Conservation (phyloP, 257 asterid genomes). For the Leptodermis oblonga region DNA sequence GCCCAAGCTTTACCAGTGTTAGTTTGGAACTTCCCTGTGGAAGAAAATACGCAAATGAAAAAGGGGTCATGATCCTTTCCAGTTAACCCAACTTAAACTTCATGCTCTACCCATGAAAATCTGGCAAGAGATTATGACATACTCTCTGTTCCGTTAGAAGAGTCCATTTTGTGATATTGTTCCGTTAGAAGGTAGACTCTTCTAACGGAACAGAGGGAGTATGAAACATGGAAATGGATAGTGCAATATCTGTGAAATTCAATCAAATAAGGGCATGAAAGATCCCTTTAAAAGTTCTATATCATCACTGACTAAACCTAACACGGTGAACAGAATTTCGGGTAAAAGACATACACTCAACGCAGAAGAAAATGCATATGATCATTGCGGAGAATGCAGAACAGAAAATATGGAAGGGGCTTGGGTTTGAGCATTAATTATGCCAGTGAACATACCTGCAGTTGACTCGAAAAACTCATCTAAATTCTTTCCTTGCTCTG, state of each 20-base stretch:
- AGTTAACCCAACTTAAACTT: not conserved
- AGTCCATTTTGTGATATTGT: too few relatives aligned
- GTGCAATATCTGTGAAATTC: not conserved
- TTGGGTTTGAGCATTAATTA: not conserved
- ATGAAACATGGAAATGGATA: not conserved
- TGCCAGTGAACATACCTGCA: constrained; percentile 47
- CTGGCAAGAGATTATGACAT: not conserved
- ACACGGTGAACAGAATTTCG: not conserved
- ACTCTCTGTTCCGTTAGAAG: too few relatives aligned
- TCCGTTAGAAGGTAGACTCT: too few relatives aligned
- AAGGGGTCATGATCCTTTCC: not conserved
- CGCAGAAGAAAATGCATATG: not conserved
- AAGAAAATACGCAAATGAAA: constrained; percentile 5
- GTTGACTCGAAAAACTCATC: constrained; percentile 85
- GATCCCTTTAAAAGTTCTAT: not conserved
- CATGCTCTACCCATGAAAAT: not conserved
- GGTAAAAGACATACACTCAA: not conserved
- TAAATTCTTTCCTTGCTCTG: constrained; percentile 88
- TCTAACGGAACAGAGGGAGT: too few relatives aligned
- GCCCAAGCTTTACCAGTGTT: constrained; percentile 96
- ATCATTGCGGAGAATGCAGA: not conserved
- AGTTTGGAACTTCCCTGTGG: constrained; percentile 87
- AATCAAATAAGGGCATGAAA: not conserved
- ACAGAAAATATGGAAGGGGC: not conserved
- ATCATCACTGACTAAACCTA: not conserved